Percentiles rank a stretch among this genome's conserved stretches.
Conservation (phyloP, 805 yeast genomes). For the Metschnikowia chrysomelidarum region DNA sequence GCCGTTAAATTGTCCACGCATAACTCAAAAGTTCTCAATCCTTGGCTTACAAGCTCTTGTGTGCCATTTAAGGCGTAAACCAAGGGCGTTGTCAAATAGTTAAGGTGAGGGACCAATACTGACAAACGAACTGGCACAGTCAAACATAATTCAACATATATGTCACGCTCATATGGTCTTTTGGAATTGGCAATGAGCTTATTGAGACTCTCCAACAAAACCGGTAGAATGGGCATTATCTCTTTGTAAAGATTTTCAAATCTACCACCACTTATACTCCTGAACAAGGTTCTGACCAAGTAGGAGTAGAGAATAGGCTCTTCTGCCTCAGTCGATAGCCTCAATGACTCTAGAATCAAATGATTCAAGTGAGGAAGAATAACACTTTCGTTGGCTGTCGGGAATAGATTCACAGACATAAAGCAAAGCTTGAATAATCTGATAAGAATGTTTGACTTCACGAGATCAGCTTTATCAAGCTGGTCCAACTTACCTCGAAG, state of each 20-base stretch:
- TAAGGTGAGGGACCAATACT: conserved; percentile 89
- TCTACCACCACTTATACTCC: conserved; percentile 96
- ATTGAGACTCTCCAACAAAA: conserved; percentile 79
- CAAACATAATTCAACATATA: conserved; percentile 90
- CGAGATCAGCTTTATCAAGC: conserved; percentile 76
- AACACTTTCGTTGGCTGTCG: conserved; percentile 81
- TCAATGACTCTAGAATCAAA: conserved; percentile 75
- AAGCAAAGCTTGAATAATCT: conserved; percentile 88
- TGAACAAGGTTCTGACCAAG: conserved; percentile 80
- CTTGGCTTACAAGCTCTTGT: conserved; percentile 91
- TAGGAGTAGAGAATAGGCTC: conserved; percentile 91
- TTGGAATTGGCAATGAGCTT: conserved; percentile 79
- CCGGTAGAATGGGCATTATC: conserved; percentile 87
- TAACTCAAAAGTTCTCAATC: conserved; percentile 87
- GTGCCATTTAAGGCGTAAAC: conserved; percentile 88
- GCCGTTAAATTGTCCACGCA: conserved; percentile 97
- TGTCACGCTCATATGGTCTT: conserved; percentile 86
- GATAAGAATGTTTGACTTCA: conserved; percentile 76
- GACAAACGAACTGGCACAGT: conserved; percentile 95
- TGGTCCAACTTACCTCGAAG: conserved; percentile 69
- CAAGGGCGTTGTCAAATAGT: conserved; percentile 84
- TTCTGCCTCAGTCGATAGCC: conserved; percentile 76
- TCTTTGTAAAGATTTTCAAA: conserved; percentile 92
- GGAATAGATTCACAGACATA: conserved; percentile 93
- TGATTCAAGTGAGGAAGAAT: conserved; percentile 84